Evolutionary conservation across 345 rosid species (phyloP).

Genomic region (Dovyalis caffra): DNA sequence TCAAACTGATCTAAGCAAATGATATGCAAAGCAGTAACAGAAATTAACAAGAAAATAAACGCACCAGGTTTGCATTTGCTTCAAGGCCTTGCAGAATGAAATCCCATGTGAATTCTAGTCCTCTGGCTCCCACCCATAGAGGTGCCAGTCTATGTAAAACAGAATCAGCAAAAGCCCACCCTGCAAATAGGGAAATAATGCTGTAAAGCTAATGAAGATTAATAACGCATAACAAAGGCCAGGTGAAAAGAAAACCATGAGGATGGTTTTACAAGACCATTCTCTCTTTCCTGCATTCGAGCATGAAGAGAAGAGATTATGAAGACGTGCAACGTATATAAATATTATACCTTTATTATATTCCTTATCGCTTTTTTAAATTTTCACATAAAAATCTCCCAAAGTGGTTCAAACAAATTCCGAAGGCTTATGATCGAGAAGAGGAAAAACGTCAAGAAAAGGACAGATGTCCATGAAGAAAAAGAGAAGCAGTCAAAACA

Average conservation of each 20-base stretch:
- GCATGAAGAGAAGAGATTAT: not conserved
- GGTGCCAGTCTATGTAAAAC: constrained; percentile 91
- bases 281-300: not conserved
- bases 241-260: not conserved
- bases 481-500: not conserved
- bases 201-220: not conserved
- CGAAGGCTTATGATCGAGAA: not conserved
- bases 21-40: not conserved
- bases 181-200: constrained; percentile 36
- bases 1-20: not conserved
- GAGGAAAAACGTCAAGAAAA: not conserved
- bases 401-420: not conserved
- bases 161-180: constrained; percentile 99
- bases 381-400: not conserved
- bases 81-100: constrained; percentile 90
- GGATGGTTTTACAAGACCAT: not conserved
- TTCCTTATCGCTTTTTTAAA: not conserved
- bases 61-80: constrained; percentile 94
- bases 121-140: constrained; percentile 96
- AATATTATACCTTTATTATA: not conserved
- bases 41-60: constrained; percentile 2
- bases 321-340: not conserved
- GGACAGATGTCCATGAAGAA: not conserved
- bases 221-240: not conserved
- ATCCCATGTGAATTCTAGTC: constrained; percentile 94